Conservation (phyloP, 2,329 filamentous ascomycete species). For the Ophiostoma piceae region DNA sequence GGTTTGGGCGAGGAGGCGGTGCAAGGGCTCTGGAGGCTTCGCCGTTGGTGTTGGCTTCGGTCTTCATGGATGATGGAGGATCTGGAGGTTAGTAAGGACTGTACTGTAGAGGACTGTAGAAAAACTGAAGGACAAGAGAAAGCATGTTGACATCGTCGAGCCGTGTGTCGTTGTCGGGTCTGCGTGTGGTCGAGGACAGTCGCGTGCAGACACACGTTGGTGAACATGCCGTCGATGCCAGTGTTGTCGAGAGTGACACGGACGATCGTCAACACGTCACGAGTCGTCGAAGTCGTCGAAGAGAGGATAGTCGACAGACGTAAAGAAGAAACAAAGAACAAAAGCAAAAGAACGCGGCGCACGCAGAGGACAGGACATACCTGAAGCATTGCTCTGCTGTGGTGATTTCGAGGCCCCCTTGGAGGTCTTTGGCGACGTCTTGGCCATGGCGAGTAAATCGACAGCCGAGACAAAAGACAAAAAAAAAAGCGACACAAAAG, state of each 20-base stretch:
- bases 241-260: neutral
- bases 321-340: neutral
- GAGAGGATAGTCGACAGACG: too few species aligned
- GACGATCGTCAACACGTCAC: neutral
- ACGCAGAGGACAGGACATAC: conserved; percentile 34
- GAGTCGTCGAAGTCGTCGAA: neutral
- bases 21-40: conserved; percentile 62
- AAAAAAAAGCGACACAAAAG: neutral
- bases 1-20: conserved; percentile 62
- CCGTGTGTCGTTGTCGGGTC: neutral
- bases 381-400: conserved; percentile 42
- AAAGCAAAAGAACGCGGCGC: neutral
- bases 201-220: neutral
- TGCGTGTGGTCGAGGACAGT: neutral
- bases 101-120: neutral
- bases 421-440: conserved; percentile 38
- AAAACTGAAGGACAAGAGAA: neutral
- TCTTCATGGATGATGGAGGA: neutral
- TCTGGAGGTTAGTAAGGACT: neutral
- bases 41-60: conserved; percentile 7
- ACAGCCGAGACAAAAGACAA: neutral
- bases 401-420: conserved; percentile 45
- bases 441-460: conserved; percentile 41
- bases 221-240: neutral
- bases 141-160: neutral